Evolutionary conservation across 2,329 filamentous ascomycete genomes (phyloP).

Genomic region (Orbilia ellipsospora): DNA sequence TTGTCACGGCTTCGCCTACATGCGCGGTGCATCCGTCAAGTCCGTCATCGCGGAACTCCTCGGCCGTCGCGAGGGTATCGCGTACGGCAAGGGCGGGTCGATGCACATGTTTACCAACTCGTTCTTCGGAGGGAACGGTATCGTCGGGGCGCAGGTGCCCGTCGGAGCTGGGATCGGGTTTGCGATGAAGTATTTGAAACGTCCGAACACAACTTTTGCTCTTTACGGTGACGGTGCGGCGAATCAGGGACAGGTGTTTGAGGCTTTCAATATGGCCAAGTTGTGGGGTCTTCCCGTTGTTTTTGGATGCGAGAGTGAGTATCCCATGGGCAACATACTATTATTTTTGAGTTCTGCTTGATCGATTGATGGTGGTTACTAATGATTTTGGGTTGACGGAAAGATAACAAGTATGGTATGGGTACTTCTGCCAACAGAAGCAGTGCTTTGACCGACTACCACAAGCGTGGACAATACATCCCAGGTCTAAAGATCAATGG

Average conservation of each 20-base stretch:
- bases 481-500: constrained; percentile 99
- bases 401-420: constrained; percentile 99
- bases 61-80: constrained; percentile 93
- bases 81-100: constrained; percentile 98
- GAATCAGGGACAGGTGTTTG: constrained; percentile 99
- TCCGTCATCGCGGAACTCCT: constrained; percentile 96
- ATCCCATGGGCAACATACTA: not conserved
- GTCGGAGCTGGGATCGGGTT: constrained; percentile 97
- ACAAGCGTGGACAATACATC: constrained; percentile 99
- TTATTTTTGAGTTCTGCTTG: no score
- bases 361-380: not conserved
- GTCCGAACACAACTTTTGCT: constrained; percentile 85
- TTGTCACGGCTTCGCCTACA: constrained; percentile 97
- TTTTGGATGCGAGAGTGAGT: constrained; percentile 96
- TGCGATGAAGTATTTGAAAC: constrained; percentile 90
- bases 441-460: constrained; percentile 97
- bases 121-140: constrained; percentile 99
- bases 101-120: constrained; percentile 99
- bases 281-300: constrained; percentile 96
- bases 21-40: constrained; percentile 90
- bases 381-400: not conserved
- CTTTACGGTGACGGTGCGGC: constrained; percentile 98
- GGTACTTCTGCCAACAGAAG: constrained; percentile 94
- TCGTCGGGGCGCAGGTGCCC: constrained; percentile 97
- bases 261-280: constrained; percentile 99